A percentile compares a stretch with the other conserved stretches of the same genome.
Evolutionary conservation across 306 rosid genomes (phyloP).

Genomic region (Prosopis cineraria): DNA sequence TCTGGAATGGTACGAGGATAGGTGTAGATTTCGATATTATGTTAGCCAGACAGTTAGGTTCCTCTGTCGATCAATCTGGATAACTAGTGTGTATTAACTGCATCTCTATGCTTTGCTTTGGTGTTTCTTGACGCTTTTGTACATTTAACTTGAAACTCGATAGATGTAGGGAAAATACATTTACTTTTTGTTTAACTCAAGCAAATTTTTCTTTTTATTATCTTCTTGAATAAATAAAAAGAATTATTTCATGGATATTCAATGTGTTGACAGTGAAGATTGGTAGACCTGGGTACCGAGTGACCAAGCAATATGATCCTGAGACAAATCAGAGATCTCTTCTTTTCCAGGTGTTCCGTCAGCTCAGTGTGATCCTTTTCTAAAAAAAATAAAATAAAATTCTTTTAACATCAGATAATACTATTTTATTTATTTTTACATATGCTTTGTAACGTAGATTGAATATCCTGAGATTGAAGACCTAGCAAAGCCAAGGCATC

Average conservation of each 20-base stretch:
- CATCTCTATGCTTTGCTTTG: not conserved
- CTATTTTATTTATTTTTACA: not conserved
- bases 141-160: not conserved
- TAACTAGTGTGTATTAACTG: not conserved
- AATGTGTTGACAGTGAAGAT: slow-evolving; percentile 70
- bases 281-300: slow-evolving; percentile 95
- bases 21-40: not conserved
- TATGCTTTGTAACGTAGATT: slow-evolving; percentile 52
- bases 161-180: not conserved
- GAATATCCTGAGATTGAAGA: slow-evolving; percentile 99
- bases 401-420: not conserved
- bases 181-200: not conserved
- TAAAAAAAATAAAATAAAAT: not conserved
- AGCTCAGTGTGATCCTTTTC: not conserved
- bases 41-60: not conserved
- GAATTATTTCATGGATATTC: not conserved
- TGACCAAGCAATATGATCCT: slow-evolving; percentile 87
- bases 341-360: slow-evolving; percentile 72
- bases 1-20: too few relatives aligned
- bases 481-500: slow-evolving; percentile 83
- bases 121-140: not conserved
- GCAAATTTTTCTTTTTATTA: not conserved
- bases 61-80: not conserved
- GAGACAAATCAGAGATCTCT: slow-evolving; percentile 96
- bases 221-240: not conserved